Evolutionary conservation across 352 stramenopile genomes (phyloP), one percentile per base, ranked within the genome.

Genomic region (Thalassiosira oceanica): DNA sequence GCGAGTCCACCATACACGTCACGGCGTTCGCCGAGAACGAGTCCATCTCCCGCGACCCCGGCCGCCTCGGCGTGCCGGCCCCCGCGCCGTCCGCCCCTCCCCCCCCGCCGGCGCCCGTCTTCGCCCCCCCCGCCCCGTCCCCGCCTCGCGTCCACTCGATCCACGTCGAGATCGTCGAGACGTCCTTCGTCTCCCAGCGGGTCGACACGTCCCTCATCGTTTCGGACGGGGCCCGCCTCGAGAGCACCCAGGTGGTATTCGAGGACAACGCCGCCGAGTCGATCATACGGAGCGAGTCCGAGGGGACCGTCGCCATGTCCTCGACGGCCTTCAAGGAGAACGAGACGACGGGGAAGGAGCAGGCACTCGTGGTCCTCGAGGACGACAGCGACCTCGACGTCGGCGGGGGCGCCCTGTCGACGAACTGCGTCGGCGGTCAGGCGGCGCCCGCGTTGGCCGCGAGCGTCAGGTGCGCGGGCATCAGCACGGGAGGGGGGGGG

Each of bases 61-160:
- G 23, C 33, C 13, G 48, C 8, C 6, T 8, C 8, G 18, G 44
- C 36, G 23, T 29, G 4, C 29, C 60, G 11, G 33, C 21, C 41
- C 13, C 16, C 16, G 26, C 39, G 7, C 21, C 46, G 6, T 50
- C 31, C n/a, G n/a, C n/a, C n/a, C n/a, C n/a, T n/a, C n/a, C n/a
- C n/a, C n/a, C n/a, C n/a, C n/a, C n/a, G n/a, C n/a, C n/a, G n/a
- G n/a, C n/a, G n/a, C n/a, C n/a, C n/a, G n/a, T n/a, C n/a, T n/a
- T n/a, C n/a, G n/a, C n/a, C n/a, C n/a, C n/a, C n/a, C n/a, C n/a
- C n/a, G n/a, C n/a, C n/a, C n/a, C n/a, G n/a, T n/a, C n/a, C n/a
- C n/a, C n/a, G n/a, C n/a, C n/a, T n/a, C n/a, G n/a, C 35, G 28
- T 31, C 15, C 61, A 70, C 43, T 56, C 49, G 3, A 67, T 74